Conservation (phyloP, 345 rosid genomes). For the Ceriops zippeliana region DNA sequence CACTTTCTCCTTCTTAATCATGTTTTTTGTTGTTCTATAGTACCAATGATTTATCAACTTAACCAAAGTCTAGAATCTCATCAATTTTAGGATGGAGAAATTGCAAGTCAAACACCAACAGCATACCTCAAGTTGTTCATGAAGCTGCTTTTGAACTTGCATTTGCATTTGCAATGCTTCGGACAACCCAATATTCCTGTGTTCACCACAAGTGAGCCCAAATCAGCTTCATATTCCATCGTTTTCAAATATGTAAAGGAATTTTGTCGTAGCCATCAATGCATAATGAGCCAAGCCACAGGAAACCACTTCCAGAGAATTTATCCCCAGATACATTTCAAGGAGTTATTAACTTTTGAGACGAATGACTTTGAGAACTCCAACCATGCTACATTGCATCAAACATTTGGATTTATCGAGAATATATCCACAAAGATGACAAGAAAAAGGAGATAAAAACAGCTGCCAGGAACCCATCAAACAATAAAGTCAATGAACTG, state of each 20-base stretch:
- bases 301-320: too few relatives aligned
- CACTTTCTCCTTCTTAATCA: too few relatives aligned
- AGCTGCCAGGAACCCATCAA: too few relatives aligned
- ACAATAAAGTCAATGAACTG: too few relatives aligned
- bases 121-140: conserved; percentile 92
- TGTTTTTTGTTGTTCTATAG: too few relatives aligned
- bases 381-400: too few relatives aligned
- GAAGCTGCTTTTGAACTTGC: conserved; percentile 92
- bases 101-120: conserved; percentile 13
- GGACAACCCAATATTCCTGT: conserved; percentile 59
- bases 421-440: too few relatives aligned
- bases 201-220: background rate
- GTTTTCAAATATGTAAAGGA: background rate
- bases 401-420: too few relatives aligned
- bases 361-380: too few relatives aligned
- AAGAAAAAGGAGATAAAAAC: too few relatives aligned
- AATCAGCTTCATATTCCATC: conserved; percentile 11
- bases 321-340: too few relatives aligned
- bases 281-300: background rate
- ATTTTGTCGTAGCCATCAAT: background rate
- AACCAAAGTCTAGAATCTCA: background rate
- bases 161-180: conserved; percentile 88
- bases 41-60: background rate
- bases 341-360: too few relatives aligned
- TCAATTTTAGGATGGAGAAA: background rate